Evolutionary conservation across 2,329 filamentous ascomycete genomes (phyloP).

Genomic region (Pseudogymnoascus sp.): DNA sequence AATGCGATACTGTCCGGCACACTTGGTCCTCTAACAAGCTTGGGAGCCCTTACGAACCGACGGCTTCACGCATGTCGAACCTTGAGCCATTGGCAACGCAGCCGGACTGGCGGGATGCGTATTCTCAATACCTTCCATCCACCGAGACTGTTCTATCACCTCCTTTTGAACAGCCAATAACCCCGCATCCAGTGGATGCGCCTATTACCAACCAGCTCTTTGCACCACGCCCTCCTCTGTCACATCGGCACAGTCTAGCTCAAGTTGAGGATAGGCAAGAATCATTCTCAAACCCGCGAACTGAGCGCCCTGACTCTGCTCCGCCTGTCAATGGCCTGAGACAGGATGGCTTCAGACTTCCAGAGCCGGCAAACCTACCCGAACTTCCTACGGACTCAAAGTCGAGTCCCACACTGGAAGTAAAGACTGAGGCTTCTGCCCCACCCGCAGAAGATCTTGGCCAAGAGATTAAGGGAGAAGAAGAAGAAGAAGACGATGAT

Average conservation of each 20-base stretch:
- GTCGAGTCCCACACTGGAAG: neutral
- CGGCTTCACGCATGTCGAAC: conserved; percentile 31
- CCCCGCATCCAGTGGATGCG: conserved; percentile 19
- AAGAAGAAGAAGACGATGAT: conserved; percentile 29
- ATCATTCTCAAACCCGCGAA: conserved; percentile 15
- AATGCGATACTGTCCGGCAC: conserved; percentile 30
- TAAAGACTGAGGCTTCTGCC: neutral
- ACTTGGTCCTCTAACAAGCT: conserved; percentile 31
- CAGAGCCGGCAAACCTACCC: neutral
- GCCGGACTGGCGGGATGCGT: conserved; percentile 31
- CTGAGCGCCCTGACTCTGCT: conserved; percentile 25
- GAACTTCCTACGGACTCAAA: neutral
- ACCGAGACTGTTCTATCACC: conserved; percentile 23
- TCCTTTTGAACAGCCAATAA: conserved; percentile 21
- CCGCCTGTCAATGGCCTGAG: conserved; percentile 11
- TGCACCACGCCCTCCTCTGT: conserved; percentile 20
- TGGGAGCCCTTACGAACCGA: conserved; percentile 25
- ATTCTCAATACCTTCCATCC: conserved; percentile 23
- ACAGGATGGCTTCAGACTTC: neutral
- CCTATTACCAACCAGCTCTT: neutral
- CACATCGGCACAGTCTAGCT: conserved; percentile 25
- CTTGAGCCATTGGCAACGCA: conserved; percentile 27
- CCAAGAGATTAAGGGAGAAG: neutral
- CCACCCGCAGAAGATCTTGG: neutral
- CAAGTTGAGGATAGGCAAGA: conserved; percentile 19